Base-by-base conservation (phyloP, 495 filamentous ascomycete species). In the Xylaria venustula region DNA sequence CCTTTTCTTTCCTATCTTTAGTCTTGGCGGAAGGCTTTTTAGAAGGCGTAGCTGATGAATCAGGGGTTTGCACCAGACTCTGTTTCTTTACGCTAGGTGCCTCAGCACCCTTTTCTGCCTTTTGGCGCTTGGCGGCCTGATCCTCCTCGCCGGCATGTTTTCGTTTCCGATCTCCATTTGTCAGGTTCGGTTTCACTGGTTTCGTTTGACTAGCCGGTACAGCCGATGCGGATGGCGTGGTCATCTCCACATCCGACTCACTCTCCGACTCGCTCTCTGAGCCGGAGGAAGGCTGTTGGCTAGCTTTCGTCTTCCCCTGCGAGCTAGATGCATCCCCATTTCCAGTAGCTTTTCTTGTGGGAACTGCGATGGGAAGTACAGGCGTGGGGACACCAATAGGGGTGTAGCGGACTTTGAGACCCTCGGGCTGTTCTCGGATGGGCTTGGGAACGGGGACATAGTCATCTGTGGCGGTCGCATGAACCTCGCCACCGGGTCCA, bases 351-450 rank as follows among this genome's bases (percentile, higher is more conserved):
- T 23, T 37, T n/a, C 59, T 36, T 22, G 49, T 26, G 23, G 54
- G 30, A 46, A 20, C 14, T 53, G 47, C 7, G 28, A 2, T 37
- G 15, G 62, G 7, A 51, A 37, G 6, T 14, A 41, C 22, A 9
- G 66, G 59, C 23, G 58, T 67, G 5, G 72, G 61, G 23, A 75
- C 75, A 7, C 79, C 79, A 40, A 79, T 71, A 2, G 79, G 77
- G 15, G 66, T 68, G 60, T 71, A 80, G 36, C 79, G 76, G 46
- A 69, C 63, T 64, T 66, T 78, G 26, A 81, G 68, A n/a, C 73
- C 74, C 52, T 74, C 66, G 22, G 79, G 79, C 52, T 81, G 79
- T n/a, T 73, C 65, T 20, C 79, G 71, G 32, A 76, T 64, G 11
- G 71, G 44, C 20, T 67, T 76, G 0, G 69, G 51, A 6, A 68